Evolutionary conservation across 495 filamentous ascomycete genomes (phyloP), one percentile per base, ranked within the genome.

Genomic region (Aspergillus kassunensis): DNA sequence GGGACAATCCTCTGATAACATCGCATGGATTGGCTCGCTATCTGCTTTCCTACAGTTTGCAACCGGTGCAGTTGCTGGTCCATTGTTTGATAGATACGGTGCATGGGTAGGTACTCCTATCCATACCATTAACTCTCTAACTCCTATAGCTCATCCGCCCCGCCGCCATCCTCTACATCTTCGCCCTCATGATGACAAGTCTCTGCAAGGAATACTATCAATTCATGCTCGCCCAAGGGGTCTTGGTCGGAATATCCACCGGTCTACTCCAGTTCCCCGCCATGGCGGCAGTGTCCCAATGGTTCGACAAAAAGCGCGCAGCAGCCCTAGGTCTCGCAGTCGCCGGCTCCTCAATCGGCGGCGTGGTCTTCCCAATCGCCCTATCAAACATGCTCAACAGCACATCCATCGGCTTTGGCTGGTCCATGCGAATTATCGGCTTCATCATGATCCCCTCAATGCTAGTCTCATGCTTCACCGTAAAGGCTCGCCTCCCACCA

Each of bases 361-460:
- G 71, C 18, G 44, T 69, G 6, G 62, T 67, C n/a, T 57, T 61
- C 46, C 64, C 66, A 6, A 53, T 71, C 16, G 58, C 44, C 1
- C 30, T 59, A 2, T 45, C 43, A 12, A 52, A 46, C 7, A 62
- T 73, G 49, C 48, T 68, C 18, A 46, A 64, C 19, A 34, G 41
- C 25, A 54, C 57, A 4, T 54, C 49, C 4, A 24, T 62, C 10
- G 42, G 57, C 0, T 89, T 90, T 63, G 66, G 71, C 1, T 86
- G 84, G 84, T 80, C 85, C 0, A 74, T 88, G 11, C 70, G 86
- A 36, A 67, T 78, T 2, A 66, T 87, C 41, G 87, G 77, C 0
- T 84, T 88, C 62, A 71, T 90, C 37, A 76, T 80, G 55, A 54
- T 86, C 0, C 70, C 54, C 0, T 61, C 69, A 6, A 60, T 82